phyloP scores from a whole-genome alignment of 495 filamentous ascomycete genomes.

The Trichoderma asperelloides region DNA sequence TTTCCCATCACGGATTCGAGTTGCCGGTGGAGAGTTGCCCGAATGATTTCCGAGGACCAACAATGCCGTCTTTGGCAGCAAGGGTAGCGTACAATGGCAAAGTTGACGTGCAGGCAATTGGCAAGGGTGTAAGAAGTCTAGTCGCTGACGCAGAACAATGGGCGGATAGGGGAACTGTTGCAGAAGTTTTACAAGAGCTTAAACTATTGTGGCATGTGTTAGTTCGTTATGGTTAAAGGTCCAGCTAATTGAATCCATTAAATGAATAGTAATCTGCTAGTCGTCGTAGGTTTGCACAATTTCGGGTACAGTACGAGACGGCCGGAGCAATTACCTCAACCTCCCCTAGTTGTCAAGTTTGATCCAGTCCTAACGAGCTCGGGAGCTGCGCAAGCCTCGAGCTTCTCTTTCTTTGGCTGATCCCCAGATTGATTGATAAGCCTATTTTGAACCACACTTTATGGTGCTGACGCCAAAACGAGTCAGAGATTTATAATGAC shows the following conservation, averaged over 20 bases:
- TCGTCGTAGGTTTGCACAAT: too few species aligned
- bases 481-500: neutral
- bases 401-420: neutral
- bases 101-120: slow-evolving; percentile 8
- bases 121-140: slow-evolving; percentile 7
- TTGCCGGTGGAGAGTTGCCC: slow-evolving; percentile 6
- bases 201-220: slow-evolving; percentile 14
- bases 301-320: too few species aligned
- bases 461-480: too few species aligned
- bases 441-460: too few species aligned
- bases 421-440: neutral
- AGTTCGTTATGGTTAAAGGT: slow-evolving; percentile 9
- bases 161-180: slow-evolving; percentile 8
- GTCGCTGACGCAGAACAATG: neutral
- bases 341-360: too few species aligned
- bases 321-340: too few species aligned
- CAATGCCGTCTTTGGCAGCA: slow-evolving; percentile 11
- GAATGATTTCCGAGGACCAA: slow-evolving; percentile 12
- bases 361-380: too few species aligned
- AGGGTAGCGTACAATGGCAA: slow-evolving; percentile 8
- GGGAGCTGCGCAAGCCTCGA: too few species aligned
- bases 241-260: neutral
- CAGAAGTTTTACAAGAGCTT: slow-evolving; percentile 12
- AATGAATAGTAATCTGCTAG: too few species aligned
- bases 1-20: slow-evolving; percentile 9